A percentile compares a stretch with the other conserved stretches of the same genome.
phyloP scores from a whole-genome alignment of 441 rosid species.

The Dalechampia spathulata region DNA sequence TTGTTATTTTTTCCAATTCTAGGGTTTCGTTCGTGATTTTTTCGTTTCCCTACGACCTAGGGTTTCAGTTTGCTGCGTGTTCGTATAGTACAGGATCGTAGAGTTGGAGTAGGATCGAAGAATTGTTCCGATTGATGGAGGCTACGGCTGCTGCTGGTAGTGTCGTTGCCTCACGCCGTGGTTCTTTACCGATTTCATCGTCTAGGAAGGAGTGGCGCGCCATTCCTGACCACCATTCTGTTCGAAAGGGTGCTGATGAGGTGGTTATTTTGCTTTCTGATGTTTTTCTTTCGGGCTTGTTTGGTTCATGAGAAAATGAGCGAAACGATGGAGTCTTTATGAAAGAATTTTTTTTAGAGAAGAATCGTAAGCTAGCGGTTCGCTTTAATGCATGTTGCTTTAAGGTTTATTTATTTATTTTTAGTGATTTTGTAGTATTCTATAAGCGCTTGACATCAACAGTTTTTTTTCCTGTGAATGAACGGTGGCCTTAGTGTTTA shows the following conservation, averaged over 20 bases:
- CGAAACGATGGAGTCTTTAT: slow-evolving; percentile 1
- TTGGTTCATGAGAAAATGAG: slow-evolving; percentile 10
- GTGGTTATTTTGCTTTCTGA: slow-evolving; percentile 24
- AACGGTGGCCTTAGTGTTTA: too few relatives aligned
- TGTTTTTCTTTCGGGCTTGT: neutral
- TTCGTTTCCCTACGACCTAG: slow-evolving; percentile 12
- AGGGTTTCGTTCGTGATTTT: slow-evolving; percentile 16
- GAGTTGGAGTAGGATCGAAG: slow-evolving; percentile 14
- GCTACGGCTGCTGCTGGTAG: slow-evolving; percentile 38
- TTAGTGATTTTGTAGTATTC: neutral
- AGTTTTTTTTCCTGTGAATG: too few relatives aligned
- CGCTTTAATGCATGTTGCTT: neutral
- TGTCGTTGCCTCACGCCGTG: slow-evolving; percentile 54
- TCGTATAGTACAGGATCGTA: neutral
- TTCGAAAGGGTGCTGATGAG: slow-evolving; percentile 49
- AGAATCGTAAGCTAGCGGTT: neutral
- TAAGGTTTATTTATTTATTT: neutral
- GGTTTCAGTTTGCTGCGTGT: slow-evolving; percentile 18
- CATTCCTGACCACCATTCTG: slow-evolving; percentile 67
- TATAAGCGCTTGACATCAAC: too few relatives aligned
- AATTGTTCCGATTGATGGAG: slow-evolving; percentile 49
- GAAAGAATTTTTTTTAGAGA: neutral
- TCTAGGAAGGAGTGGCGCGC: slow-evolving; percentile 94
- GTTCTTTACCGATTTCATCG: slow-evolving; percentile 55
- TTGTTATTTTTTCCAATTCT: slow-evolving; percentile 12